A percentile compares a stretch with the other conserved stretches of the same genome.
phyloP scores from a whole-genome alignment of 495 filamentous ascomycete species.

The Aspergillus cristatus region DNA sequence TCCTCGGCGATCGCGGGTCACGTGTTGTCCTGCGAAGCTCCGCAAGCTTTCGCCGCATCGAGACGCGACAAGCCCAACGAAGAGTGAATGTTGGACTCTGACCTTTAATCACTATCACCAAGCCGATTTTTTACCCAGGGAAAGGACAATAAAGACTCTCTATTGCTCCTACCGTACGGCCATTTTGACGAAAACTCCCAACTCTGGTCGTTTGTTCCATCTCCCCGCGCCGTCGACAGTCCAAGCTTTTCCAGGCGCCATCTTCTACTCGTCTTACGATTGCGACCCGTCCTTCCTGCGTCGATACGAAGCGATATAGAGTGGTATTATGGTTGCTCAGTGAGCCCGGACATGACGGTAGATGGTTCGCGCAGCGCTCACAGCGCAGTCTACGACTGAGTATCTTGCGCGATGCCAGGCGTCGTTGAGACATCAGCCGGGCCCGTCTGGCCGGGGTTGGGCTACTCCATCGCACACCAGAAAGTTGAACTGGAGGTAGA shows the following conservation, averaged over 20 bases:
- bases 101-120: too few relatives aligned
- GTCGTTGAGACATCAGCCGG: constrained; percentile 31
- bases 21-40: constrained; percentile 15
- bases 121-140: too few relatives aligned
- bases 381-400: constrained; percentile 34
- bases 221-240: constrained; percentile 1
- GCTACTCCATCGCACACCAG: constrained; percentile 65
- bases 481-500: constrained; percentile 83
- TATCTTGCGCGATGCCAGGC: constrained; percentile 36
- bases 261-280: background rate
- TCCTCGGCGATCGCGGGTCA: constrained; percentile 7
- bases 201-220: too few relatives aligned
- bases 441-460: constrained; percentile 28
- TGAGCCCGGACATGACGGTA: constrained; percentile 33
- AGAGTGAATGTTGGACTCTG: constrained; percentile 2
- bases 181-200: too few relatives aligned
- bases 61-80: constrained; percentile 9
- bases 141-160: too few relatives aligned
- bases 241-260: background rate
- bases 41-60: constrained; percentile 14
- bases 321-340: constrained; percentile 6
- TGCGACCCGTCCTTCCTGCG: too few relatives aligned
- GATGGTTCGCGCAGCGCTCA: constrained; percentile 29
- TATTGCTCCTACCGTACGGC: too few relatives aligned
- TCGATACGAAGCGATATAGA: background rate